These are phyloP conservation scores for Monosporascus sp. DNA, from an alignment of 2,329 filamentous ascomycete genomes.

Conservation along the genomic window DNA sequence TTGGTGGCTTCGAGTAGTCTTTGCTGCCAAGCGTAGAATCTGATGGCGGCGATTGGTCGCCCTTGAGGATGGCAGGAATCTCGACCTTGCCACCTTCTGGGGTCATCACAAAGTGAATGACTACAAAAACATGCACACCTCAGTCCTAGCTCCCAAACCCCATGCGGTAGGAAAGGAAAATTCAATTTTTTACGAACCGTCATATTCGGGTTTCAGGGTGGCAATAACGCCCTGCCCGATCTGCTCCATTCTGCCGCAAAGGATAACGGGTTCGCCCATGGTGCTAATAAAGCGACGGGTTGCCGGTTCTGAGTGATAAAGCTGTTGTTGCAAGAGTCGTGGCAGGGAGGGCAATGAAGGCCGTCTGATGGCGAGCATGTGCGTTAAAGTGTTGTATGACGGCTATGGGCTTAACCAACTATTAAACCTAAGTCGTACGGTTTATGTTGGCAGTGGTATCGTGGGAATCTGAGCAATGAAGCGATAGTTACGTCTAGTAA, in stretches of 20 bases:
- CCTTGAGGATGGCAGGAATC: slow-evolving; percentile 15
- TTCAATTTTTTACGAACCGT: slow-evolving; percentile 8
- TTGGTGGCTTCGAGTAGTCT: slow-evolving; percentile 12
- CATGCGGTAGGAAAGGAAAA: too few relatives aligned
- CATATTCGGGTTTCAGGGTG: slow-evolving; percentile 18
- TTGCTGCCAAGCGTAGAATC: slow-evolving; percentile 14
- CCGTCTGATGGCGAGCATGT: too few relatives aligned
- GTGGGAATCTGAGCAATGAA: too few relatives aligned
- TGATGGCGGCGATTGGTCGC: slow-evolving; percentile 7
- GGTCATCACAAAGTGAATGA: slow-evolving; percentile 18
- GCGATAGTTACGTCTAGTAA: too few relatives aligned
- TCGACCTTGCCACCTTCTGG: slow-evolving; percentile 10
- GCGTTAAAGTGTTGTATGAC: too few relatives aligned
- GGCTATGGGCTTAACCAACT: too few relatives aligned
- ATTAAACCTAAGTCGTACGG: too few relatives aligned
- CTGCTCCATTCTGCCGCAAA: slow-evolving; percentile 17
- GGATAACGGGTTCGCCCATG: slow-evolving; percentile 14
- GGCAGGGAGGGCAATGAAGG: too few relatives aligned
- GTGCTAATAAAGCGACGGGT: too few relatives aligned
- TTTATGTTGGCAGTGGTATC: too few relatives aligned
- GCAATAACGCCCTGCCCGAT: slow-evolving; percentile 14
- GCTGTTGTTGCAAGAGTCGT: too few relatives aligned
- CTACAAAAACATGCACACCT: slow-evolving; percentile 4
- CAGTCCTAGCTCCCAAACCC: not conserved
- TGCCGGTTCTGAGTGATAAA: too few relatives aligned